Evolutionary conservation across 345 rosid genomes (phyloP).

Genomic region (Pistacia vera): DNA sequence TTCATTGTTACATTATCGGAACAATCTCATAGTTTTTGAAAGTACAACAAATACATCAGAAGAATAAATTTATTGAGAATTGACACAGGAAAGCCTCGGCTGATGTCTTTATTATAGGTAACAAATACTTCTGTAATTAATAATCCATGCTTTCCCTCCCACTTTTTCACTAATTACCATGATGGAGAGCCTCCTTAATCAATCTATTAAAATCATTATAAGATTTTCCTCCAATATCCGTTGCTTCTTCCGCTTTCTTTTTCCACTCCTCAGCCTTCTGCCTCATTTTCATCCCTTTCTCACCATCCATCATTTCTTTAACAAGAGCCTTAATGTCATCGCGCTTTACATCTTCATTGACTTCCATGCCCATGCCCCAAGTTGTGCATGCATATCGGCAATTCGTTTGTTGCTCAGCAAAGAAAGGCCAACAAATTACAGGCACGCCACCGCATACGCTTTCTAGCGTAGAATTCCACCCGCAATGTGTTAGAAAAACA

Average conservation of each 20-base stretch:
- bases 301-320: conserved; percentile 18
- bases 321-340: conserved; percentile 18
- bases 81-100: too few relatives aligned
- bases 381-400: conserved; percentile 25
- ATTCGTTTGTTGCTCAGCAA: conserved; percentile 34
- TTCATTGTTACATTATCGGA: too few relatives aligned
- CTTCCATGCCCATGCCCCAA: conserved; percentile 33
- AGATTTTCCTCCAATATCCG: conserved; percentile 21
- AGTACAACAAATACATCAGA: too few relatives aligned
- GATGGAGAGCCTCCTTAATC: conserved; percentile 15
- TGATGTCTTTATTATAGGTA: too few relatives aligned
- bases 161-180: background rate
- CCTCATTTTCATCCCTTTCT: background rate
- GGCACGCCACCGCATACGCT: conserved; percentile 17
- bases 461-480: conserved; percentile 34
- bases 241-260: conserved; percentile 6
- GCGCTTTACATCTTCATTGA: conserved; percentile 23
- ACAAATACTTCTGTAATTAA: too few relatives aligned
- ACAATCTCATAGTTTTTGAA: too few relatives aligned
- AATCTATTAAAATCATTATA: conserved; percentile 19
- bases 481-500: conserved; percentile 25
- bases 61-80: too few relatives aligned
- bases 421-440: conserved; percentile 35
- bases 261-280: conserved; percentile 24
- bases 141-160: too few relatives aligned